Conservation (phyloP, 2,329 filamentous ascomycete genomes). For the Fusarium sp. region DNA sequence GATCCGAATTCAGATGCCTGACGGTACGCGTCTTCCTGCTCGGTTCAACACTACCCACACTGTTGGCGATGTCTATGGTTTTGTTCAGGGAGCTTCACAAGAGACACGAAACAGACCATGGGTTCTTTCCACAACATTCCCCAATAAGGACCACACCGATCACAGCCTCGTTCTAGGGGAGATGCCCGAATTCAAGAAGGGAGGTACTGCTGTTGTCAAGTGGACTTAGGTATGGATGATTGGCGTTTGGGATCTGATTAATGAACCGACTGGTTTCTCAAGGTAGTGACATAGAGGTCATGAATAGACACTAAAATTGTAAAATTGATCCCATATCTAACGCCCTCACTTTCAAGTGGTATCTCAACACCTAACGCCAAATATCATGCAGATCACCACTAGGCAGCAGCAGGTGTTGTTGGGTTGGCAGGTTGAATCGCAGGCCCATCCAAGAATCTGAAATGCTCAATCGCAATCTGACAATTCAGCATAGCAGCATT, state of each 20-base stretch:
- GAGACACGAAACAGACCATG: conserved; percentile 69
- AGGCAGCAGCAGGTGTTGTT: conserved; percentile 20
- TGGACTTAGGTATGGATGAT: conserved; percentile 51
- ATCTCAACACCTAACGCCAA: conserved; percentile 46
- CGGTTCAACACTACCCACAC: conserved; percentile 86
- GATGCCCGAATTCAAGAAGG: conserved; percentile 72
- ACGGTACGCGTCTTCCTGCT: conserved; percentile 80
- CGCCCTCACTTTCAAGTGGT: conserved; percentile 41
- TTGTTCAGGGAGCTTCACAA: conserved; percentile 73
- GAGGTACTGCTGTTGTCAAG: conserved; percentile 73
- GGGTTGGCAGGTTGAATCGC: conserved; percentile 34
- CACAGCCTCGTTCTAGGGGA: conserved; percentile 68
- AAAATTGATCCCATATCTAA: conserved; percentile 21
- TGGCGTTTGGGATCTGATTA: conserved; percentile 38
- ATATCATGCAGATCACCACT: neutral
- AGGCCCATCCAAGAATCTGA: conserved; percentile 72
- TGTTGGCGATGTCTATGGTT: conserved; percentile 79
- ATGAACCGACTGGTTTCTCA: neutral
- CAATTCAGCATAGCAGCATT: conserved; percentile 93
- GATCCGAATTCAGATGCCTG: conserved; percentile 81
- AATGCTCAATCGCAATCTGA: conserved; percentile 84
- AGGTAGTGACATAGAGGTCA: conserved; percentile 27
- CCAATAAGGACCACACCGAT: conserved; percentile 82
- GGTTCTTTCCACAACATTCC: conserved; percentile 85
- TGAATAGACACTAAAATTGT: conserved; percentile 15